Base-by-base conservation (phyloP, 1,139 yeast genomes). In the Chernovozyma aurita region DNA sequence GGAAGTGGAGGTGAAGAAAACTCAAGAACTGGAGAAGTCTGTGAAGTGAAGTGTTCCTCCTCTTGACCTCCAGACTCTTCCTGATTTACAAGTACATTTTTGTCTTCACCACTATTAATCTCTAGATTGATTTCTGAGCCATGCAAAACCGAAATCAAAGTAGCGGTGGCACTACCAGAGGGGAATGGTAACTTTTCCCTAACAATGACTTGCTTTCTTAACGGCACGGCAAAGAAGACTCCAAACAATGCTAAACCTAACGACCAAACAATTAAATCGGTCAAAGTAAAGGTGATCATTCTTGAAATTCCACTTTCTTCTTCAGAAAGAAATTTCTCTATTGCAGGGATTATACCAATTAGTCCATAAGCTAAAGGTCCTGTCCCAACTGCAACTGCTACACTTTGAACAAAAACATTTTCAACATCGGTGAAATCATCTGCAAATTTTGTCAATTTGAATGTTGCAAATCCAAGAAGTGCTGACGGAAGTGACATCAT, bases 401-500 rank as follows among this genome's bases (percentile, higher is more conserved):
- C 76, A 56, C 95, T 85, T 53, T 88, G 97, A 1, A 86, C 82
- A 55, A 79, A 87, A 4, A 92, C 97, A 51, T 88, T 90, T 54
- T 92, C 97, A 13, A 86, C 96, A 44, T 88, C 96, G 1, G 95
- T 76, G 55, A 92, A 86, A 7, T 72, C 70, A 22, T 44, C 43
- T 38, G 56, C 64, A 48, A 50, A 76, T 28, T 66, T 72, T 36
- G 76, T 68, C 3, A 76, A 49, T 47, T 78, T 82, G 63, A 90
- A 92, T 18, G 84, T 64, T 0, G 96, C 85, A 59, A 79, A 90
- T 1, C 95, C 97, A 17, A 92, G 60, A 35, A 92, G 61, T 0
- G 97, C 96, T 5, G 96, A 84, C 0, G 98, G 97, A 38, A 92
- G 65, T n/a, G 95, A 85, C 98, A 92, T 92, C 98, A 92, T 92